Evolutionary conservation across 768 basidiomycete species (phyloP).

Genomic region (Cystobasidium tubakii): DNA sequence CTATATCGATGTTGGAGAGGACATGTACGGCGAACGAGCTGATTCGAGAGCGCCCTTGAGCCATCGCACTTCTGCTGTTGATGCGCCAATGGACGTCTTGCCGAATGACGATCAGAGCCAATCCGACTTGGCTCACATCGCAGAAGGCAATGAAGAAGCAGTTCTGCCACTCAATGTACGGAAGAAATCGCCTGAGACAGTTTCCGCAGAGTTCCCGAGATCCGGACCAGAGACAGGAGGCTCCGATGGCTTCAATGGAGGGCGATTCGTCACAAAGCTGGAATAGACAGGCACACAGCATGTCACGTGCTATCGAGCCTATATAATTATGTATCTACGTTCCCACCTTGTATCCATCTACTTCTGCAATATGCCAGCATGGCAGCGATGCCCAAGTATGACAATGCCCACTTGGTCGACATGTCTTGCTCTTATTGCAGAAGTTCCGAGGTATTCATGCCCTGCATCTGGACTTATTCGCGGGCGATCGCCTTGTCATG

Average conservation of each 20-base stretch:
- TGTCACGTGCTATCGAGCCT: background rate
- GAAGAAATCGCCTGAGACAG: slow-evolving; percentile 7
- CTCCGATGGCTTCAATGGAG: slow-evolving; percentile 2
- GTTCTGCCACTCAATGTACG: slow-evolving; percentile 16
- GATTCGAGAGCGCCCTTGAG: background rate
- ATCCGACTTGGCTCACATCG: background rate
- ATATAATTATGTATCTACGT: background rate
- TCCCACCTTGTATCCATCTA: background rate
- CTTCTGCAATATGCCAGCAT: background rate
- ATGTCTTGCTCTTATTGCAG: too few relatives aligned
- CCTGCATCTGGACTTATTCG: too few relatives aligned
- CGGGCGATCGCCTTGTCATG: too few relatives aligned
- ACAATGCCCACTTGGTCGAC: too few relatives aligned
- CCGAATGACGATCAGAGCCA: slow-evolving; percentile 5
- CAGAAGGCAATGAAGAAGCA: slow-evolving; percentile 12
- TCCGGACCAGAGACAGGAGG: background rate
- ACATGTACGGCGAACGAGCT: slow-evolving; percentile 21
- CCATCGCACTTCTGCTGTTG: slow-evolving; percentile 32
- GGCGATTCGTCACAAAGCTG: background rate
- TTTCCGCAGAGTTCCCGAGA: background rate
- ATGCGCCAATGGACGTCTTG: slow-evolving; percentile 27
- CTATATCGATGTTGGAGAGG: background rate
- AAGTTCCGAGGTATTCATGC: too few relatives aligned
- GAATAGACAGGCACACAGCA: background rate
- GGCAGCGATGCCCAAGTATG: too few relatives aligned